phyloP scores from a whole-genome alignment of 345 rosid genomes.

The Populus davidiana region DNA sequence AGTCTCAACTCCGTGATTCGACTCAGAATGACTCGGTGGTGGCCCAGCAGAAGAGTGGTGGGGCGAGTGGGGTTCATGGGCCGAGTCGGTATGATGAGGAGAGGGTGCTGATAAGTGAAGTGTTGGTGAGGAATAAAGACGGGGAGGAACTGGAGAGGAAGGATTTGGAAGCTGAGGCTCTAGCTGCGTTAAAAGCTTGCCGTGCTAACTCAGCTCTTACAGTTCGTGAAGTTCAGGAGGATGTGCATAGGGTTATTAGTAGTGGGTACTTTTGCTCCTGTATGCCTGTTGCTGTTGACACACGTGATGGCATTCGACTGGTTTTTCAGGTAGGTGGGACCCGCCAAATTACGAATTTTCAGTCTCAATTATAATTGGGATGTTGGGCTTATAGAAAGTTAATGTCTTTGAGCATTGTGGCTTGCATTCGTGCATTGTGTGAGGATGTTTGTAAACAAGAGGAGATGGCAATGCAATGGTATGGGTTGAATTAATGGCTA shows the following conservation, averaged over 20 bases:
- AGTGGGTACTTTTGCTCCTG: slow-evolving; percentile 88
- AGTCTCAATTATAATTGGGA: not conserved
- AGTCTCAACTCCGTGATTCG: slow-evolving; percentile 15
- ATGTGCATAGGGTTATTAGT: slow-evolving; percentile 82
- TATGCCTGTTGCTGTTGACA: slow-evolving; percentile 87
- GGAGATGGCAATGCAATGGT: not conserved
- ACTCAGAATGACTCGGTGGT: not conserved
- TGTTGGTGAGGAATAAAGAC: slow-evolving; percentile 83
- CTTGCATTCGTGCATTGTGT: not conserved
- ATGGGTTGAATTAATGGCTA: slow-evolving; percentile 12
- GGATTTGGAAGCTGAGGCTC: slow-evolving; percentile 80
- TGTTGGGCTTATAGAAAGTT: not conserved
- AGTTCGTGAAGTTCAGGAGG: slow-evolving; percentile 83
- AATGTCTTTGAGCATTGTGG: not conserved
- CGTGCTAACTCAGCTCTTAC: slow-evolving; percentile 86
- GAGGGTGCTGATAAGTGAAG: slow-evolving; percentile 85
- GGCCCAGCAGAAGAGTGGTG: slow-evolving; percentile 43
- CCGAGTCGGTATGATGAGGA: slow-evolving; percentile 61
- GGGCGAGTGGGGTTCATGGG: slow-evolving; percentile 20
- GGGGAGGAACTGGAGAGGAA: slow-evolving; percentile 93
- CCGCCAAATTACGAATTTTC: not conserved
- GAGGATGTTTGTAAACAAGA: not conserved
- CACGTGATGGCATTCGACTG: slow-evolving; percentile 83
- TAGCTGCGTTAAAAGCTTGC: slow-evolving; percentile 76
- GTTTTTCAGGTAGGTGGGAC: slow-evolving; percentile 66